A percentile compares a stretch with the other conserved stretches of the same genome.
Conservation (phyloP, 2,329 filamentous ascomycete species). For the Didymella pinodella region DNA sequence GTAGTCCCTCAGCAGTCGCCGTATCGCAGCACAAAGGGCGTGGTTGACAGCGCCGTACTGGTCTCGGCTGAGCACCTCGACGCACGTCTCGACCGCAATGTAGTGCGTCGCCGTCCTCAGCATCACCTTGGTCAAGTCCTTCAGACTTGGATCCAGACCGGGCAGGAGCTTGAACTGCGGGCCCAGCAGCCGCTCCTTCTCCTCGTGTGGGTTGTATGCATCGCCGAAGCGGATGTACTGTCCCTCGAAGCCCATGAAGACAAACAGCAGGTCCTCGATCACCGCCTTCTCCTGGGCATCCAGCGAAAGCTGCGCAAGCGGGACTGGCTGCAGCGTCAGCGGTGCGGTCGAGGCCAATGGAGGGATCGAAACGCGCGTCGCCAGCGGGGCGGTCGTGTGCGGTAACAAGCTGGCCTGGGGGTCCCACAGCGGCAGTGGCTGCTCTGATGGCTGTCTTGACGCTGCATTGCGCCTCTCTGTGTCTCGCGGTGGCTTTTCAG, state of each 20-base stretch:
- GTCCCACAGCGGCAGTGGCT: slow-evolving; percentile 67
- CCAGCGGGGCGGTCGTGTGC: slow-evolving; percentile 74
- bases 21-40: slow-evolving; percentile 91
- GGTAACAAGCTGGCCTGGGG: slow-evolving; percentile 80
- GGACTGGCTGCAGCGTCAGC: slow-evolving; percentile 69
- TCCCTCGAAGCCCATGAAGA: slow-evolving; percentile 99
- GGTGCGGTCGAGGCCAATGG: slow-evolving; percentile 73
- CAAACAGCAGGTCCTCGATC: slow-evolving; percentile 88
- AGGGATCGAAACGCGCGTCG: slow-evolving; percentile 69
- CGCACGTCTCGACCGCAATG: slow-evolving; percentile 86
- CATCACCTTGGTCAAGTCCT: slow-evolving; percentile 87
- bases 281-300: slow-evolving; percentile 87
- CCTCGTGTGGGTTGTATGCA: slow-evolving; percentile 80
- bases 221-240: slow-evolving; percentile 91
- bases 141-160: slow-evolving; percentile 88
- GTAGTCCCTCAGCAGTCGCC: slow-evolving; percentile 91
- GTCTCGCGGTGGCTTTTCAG: slow-evolving; percentile 43
- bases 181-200: slow-evolving; percentile 85
- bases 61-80: slow-evolving; percentile 91
- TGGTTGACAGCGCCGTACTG: slow-evolving; percentile 96
- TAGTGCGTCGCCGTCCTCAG: slow-evolving; percentile 95
- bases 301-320: slow-evolving; percentile 74
- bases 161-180: slow-evolving; percentile 80
- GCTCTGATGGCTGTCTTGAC: slow-evolving; percentile 35
- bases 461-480: slow-evolving; percentile 32